These are phyloP conservation scores for Penicillium janthinellum DNA, from an alignment of 2,329 filamentous ascomycete species.

Conservation along the genomic window DNA sequence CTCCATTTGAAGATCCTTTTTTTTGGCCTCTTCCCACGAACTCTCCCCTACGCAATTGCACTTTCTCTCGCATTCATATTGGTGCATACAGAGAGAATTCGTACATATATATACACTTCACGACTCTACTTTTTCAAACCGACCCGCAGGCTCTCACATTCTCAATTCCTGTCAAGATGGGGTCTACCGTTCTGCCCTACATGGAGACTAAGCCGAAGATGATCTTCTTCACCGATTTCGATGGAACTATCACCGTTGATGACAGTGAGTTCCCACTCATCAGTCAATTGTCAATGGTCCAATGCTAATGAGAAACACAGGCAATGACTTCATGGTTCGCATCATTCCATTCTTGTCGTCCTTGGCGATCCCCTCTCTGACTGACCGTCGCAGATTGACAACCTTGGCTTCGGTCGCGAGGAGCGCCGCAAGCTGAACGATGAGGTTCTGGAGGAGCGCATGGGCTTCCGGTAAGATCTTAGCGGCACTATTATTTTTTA, in stretches of 20 bases:
- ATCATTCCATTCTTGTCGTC: background rate
- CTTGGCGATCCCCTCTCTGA: constrained; percentile 2
- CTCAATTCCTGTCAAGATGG: constrained; percentile 29
- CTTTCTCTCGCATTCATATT: background rate
- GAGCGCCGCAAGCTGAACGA: constrained; percentile 72
- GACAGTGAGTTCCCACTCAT: constrained; percentile 55
- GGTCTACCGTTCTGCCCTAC: constrained; percentile 39
- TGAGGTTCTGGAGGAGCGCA: constrained; percentile 70
- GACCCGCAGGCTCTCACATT: background rate
- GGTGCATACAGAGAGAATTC: background rate
- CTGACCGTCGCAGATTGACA: constrained; percentile 74
- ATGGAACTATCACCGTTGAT: constrained; percentile 85
- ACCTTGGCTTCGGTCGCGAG: constrained; percentile 77
- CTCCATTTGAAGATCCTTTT: constrained; percentile 8
- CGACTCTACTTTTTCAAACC: background rate
- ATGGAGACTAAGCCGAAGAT: constrained; percentile 69
- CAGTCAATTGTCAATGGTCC: background rate
- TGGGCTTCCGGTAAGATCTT: constrained; percentile 65
- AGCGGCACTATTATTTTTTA: background rate
- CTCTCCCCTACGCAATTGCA: background rate
- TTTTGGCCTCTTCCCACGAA: constrained; percentile 6
- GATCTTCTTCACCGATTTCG: constrained; percentile 99
- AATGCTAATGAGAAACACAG: constrained; percentile 35
- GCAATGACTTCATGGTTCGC: constrained; percentile 66
- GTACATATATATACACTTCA: background rate